Conservation (phyloP, 345 rosid genomes). For the Murraya koenigii region DNA sequence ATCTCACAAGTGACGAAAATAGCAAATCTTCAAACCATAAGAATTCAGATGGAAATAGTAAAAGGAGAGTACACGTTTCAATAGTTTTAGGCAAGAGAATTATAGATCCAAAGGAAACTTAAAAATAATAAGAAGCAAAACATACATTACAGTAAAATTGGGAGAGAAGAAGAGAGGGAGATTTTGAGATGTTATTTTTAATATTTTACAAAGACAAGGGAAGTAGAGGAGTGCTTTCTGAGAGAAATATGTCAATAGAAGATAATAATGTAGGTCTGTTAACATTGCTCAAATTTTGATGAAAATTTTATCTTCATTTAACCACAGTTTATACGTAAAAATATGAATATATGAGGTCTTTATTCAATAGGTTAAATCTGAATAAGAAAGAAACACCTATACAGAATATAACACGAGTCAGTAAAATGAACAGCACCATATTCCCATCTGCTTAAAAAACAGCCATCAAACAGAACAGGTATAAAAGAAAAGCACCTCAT, state of each 20-base stretch:
- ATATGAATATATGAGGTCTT: background rate
- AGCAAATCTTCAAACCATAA: background rate
- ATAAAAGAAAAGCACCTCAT: background rate
- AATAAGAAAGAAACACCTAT: constrained; percentile 1
- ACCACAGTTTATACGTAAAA: background rate
- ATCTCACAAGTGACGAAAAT: background rate
- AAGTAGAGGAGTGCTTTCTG: background rate
- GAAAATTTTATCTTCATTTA: background rate
- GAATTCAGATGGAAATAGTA: background rate
- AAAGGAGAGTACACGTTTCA: background rate
- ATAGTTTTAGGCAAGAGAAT: background rate
- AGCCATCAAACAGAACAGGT: background rate
- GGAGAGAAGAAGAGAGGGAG: background rate
- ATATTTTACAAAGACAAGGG: background rate
- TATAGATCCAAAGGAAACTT: background rate
- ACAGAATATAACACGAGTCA: background rate
- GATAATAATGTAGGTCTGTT: background rate
- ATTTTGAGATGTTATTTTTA: background rate
- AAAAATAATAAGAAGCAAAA: background rate
- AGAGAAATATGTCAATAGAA: background rate
- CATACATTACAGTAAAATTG: background rate
- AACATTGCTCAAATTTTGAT: background rate
- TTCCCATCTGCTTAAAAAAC: background rate
- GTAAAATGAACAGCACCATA: background rate
- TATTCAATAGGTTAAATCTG: background rate